Evolutionary conservation across 257 asterid species (phyloP), one percentile per base, ranked within the genome.

Genomic region (Oldenlandia corymbosa): DNA sequence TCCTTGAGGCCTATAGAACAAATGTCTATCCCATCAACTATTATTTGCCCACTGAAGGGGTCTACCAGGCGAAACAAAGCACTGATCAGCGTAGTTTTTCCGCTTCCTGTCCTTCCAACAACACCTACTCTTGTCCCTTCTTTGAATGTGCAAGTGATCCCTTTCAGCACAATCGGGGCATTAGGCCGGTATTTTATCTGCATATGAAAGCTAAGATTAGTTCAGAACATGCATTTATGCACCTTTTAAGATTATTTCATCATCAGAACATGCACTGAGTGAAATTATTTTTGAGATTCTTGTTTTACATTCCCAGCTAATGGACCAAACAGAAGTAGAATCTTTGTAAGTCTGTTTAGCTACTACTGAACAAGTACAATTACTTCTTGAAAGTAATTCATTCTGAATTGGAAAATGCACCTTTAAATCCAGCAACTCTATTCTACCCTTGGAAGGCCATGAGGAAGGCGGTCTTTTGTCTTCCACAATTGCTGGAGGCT

Each of bases 41-140:
- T 46, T 26, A 86, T 80, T 21, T 60, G 41, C 57, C 96, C 96
- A 7, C 80, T 53, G 46, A 65, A 69, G 60, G 96, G 96, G 69
- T 89, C 96, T 49, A 89, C 93, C 14, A 89, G 79, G 28, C 88
- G 96, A 72, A 89, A 89, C 79, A 89, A 64, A 7, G 96, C 85
- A 66, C 91, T 80, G 16, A 84, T 89, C 1, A 89, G 75, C 26
- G 95, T 86, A 2, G 96, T 86, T 69, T 86, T 88, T 24, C 96
- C 96, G 26, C 96, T 88, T 67, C 96, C 95, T 0, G 96, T 88
- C 79, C 96, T 78, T 49, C 93, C 96, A 60, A 88, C 93, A 8
- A 88, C 83, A 47, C 96, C 96, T 18, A 86, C 74, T 77, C 93
- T 68, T 0, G 59, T 79, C 65, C 87, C 95, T 83, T 84, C 91